Evolutionary conservation across 2,329 filamentous ascomycete genomes (phyloP).

Genomic region (Penicillium sp.): DNA sequence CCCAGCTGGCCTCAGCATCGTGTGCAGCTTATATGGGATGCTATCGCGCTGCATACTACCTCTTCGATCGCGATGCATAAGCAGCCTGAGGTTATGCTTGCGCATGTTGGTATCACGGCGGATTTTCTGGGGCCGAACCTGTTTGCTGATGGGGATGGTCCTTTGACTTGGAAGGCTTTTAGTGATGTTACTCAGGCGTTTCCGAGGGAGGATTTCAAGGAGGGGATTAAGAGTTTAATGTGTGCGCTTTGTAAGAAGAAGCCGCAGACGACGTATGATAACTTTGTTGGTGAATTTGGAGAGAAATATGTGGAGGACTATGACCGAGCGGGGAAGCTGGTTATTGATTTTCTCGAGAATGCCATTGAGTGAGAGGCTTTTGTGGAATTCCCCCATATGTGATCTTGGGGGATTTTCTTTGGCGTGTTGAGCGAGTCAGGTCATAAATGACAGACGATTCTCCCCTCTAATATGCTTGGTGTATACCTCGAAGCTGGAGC

Average conservation of each 20-base stretch:
- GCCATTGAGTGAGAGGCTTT: background rate
- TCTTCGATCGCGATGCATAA: slow-evolving; percentile 44
- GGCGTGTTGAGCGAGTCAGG: too few relatives aligned
- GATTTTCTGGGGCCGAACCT: slow-evolving; percentile 43
- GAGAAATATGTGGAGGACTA: background rate
- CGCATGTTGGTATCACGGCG: slow-evolving; percentile 35
- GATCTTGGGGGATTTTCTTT: too few relatives aligned
- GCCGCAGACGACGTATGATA: slow-evolving; percentile 43
- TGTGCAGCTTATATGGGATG: slow-evolving; percentile 52
- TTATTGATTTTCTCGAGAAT: background rate
- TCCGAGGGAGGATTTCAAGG: slow-evolving; percentile 37
- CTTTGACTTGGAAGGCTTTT: background rate
- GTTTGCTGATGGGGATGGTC: background rate
- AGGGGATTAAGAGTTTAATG: slow-evolving; percentile 40
- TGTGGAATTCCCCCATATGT: too few relatives aligned
- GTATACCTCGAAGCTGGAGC: background rate
- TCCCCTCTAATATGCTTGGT: background rate
- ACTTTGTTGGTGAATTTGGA: slow-evolving; percentile 31
- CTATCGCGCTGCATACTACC: slow-evolving; percentile 51
- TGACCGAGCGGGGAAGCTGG: background rate
- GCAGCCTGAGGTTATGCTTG: slow-evolving; percentile 43
- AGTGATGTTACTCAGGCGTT: slow-evolving; percentile 33
- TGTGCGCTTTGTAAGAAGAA: slow-evolving; percentile 45
- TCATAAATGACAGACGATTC: too few relatives aligned
- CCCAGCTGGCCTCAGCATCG: background rate